Base-by-base conservation (phyloP, 192 early-diverging fungal genomes). In the Podila verticillata region DNA sequence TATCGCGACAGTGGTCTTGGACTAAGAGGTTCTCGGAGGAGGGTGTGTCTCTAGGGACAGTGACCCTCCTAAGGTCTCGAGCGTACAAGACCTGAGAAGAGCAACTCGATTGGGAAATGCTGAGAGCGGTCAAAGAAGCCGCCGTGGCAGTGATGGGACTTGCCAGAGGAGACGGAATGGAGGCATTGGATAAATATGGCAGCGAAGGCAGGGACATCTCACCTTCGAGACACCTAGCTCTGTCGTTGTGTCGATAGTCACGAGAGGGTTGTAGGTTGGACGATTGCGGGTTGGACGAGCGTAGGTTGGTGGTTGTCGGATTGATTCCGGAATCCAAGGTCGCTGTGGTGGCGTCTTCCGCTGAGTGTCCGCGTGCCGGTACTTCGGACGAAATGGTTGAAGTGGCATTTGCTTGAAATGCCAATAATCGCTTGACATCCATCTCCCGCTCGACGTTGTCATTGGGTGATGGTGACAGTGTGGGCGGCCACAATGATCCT, bases 61-160 rank as follows among this genome's bases (percentile, higher is more conserved):
- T 72, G 34, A 80, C 63, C 28, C 56, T 72, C 5, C 65, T 66
- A 19, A 72, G 48, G 49, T 80, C 66, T 28, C 59, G 64, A n/a
- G 65, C 70, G 5, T 61, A 72, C 22, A 63, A 34, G 2, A 30
- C 22, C 7, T 51, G 29, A 1, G 65, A 64, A 5, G 65, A 71
- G 15, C 4, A 10, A 17, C n/a, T 26, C 24, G 39, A 26, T 4
- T 73, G 72, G 10, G 69, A 71, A 22, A 80, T 65, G 56, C 70
- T 72, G 30, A 80, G 70, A 31, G 77, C 69, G 9, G 65, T 72
- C 29, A 80, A 31, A 0, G 77, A 80, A 44, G 71, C 63, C 12
- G 66, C 70, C 9, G 77, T 80, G 20, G 77, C 70, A 6, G 70
- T 80, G 56, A 80, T 57, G 19, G 77, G 77, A 32, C 77, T 72